phyloP scores from a whole-genome alignment of 345 rosid genomes.

The Salix dunnii region DNA sequence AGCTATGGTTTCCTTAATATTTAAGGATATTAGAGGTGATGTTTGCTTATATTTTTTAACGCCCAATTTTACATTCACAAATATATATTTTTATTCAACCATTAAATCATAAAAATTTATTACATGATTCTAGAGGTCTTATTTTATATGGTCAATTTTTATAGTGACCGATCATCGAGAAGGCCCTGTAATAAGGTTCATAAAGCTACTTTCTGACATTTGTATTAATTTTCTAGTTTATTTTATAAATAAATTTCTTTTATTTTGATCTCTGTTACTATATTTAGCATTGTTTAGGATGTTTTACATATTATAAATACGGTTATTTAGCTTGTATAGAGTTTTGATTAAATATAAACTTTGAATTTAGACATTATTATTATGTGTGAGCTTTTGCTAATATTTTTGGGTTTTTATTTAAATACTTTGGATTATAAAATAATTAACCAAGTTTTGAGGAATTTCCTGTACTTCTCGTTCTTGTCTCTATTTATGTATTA shows the following conservation, averaged over 20 bases:
- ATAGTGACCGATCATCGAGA: not conserved
- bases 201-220: not conserved
- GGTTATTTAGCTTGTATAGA: not conserved
- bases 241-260: not conserved
- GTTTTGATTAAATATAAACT: not conserved
- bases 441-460: too few species aligned
- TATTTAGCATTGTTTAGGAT: not conserved
- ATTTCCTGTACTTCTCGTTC: too few species aligned
- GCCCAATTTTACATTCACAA: too few species aligned
- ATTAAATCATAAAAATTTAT: too few species aligned
- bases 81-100: too few species aligned
- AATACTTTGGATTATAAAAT: not conserved
- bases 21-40: not conserved
- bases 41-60: too few species aligned
- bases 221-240: not conserved
- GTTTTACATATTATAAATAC: not conserved
- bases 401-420: not conserved
- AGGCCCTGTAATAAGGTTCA: too few species aligned
- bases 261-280: not conserved
- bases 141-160: too few species aligned
- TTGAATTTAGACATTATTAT: not conserved
- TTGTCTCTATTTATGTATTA: not conserved
- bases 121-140: too few species aligned
- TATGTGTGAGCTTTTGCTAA: fast-evolving
- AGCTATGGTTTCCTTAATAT: too few species aligned